phyloP scores from a whole-genome alignment of 1,139 yeast genomes.

The Wickerhamiella pararugosa region DNA sequence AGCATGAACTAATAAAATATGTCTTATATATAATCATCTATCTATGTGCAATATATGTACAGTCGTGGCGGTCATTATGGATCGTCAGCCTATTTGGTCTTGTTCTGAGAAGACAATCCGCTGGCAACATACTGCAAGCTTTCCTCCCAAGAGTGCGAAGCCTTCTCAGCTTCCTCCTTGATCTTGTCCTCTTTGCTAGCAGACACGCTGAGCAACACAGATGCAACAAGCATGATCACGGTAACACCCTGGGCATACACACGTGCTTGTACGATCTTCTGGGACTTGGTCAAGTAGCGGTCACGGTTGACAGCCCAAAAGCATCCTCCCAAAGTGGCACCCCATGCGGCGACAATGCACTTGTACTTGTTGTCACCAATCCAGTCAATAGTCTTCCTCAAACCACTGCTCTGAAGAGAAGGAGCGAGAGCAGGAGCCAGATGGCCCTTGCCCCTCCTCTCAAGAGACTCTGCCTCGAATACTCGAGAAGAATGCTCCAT shows the following conservation, averaged over 20 bases:
- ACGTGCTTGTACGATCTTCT: conserved; percentile 85
- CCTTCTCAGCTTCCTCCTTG: background rate
- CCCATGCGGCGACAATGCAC: conserved; percentile 71
- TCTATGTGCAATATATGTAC: too few species aligned
- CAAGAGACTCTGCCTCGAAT: conserved; percentile 19
- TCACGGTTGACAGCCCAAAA: conserved; percentile 67
- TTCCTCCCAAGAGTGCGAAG: conserved; percentile 1
- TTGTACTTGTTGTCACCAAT: conserved; percentile 48
- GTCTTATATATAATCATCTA: too few species aligned
- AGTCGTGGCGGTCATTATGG: too few species aligned
- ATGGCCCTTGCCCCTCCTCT: conserved; percentile 6
- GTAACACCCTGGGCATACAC: conserved; percentile 79
- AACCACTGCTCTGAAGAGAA: background rate
- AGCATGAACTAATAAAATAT: too few species aligned
- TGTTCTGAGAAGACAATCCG: too few species aligned
- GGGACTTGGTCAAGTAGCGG: conserved; percentile 60
- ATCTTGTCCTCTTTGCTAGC: background rate
- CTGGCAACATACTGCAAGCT: too few species aligned
- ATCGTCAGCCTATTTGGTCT: too few species aligned
- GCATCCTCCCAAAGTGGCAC: conserved; percentile 70
- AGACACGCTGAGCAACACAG: conserved; percentile 18
- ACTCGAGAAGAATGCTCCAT: conserved; percentile 24
- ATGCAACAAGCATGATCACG: conserved; percentile 24
- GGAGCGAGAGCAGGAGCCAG: background rate
- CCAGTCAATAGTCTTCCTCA: conserved; percentile 5